Evolutionary conservation across 345 rosid species (phyloP).

Genomic region (Cardamine resedifolia): DNA sequence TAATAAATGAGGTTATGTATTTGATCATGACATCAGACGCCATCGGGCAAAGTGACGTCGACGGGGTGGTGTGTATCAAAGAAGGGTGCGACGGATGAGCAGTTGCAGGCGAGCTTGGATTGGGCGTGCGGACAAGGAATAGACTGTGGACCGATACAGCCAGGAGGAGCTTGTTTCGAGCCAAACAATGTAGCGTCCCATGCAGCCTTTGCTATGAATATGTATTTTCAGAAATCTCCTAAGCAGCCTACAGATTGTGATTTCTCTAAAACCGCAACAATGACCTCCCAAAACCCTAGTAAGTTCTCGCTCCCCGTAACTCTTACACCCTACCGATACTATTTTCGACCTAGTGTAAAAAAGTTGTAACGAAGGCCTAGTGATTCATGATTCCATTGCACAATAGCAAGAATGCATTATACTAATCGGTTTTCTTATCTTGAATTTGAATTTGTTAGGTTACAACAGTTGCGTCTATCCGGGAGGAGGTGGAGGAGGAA

Average conservation of each 20-base stretch:
- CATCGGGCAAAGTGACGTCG: constrained; percentile 49
- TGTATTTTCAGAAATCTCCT: constrained; percentile 57
- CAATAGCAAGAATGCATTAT: neutral
- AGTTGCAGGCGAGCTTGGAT: constrained; percentile 73
- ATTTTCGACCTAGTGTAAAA: neutral
- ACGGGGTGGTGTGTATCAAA: constrained; percentile 69
- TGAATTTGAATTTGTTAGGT: constrained; percentile 39
- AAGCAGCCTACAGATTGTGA: constrained; percentile 60
- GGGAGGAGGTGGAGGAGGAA: constrained; percentile 38
- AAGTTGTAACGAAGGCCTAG: neutral
- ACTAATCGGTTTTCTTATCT: neutral
- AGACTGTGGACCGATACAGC: constrained; percentile 69
- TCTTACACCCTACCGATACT: neutral
- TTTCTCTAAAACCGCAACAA: constrained; percentile 67
- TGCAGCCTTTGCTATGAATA: constrained; percentile 91
- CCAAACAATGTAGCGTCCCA: constrained; percentile 72
- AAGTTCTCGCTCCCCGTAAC: constrained; percentile 21
- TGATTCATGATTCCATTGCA: neutral
- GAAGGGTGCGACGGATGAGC: constrained; percentile 48
- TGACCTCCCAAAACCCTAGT: constrained; percentile 80
- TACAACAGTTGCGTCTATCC: constrained; percentile 60
- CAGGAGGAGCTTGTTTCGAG: constrained; percentile 84
- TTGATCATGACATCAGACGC: constrained; percentile 38
- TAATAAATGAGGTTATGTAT: neutral
- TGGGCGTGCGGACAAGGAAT: constrained; percentile 77